Evolutionary conservation across 2,329 filamentous ascomycete species (phyloP).

Genomic region (Ophiostoma tasmaniense): DNA sequence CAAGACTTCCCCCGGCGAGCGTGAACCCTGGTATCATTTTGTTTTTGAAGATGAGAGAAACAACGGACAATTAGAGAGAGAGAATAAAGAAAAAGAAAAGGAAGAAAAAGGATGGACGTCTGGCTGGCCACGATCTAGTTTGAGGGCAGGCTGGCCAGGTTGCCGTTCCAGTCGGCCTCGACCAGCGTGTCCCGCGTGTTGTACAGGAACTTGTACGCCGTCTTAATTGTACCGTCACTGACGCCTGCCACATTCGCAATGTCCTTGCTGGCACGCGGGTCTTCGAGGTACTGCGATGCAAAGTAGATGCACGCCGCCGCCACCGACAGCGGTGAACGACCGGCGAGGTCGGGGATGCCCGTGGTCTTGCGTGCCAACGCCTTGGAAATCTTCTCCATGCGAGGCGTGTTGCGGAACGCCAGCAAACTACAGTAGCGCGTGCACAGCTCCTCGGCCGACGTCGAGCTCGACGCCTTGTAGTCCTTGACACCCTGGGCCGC

Average conservation of each 20-base stretch:
- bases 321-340: conserved; percentile 86
- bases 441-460: conserved; percentile 75
- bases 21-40: neutral
- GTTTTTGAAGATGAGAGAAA: neutral
- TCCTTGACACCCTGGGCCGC: conserved; percentile 46
- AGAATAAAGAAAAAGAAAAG: neutral
- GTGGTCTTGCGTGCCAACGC: conserved; percentile 71
- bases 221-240: conserved; percentile 93
- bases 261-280: conserved; percentile 71
- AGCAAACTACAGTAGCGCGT: conserved; percentile 84
- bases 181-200: conserved; percentile 58
- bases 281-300: conserved; percentile 77
- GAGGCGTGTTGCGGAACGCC: conserved; percentile 59
- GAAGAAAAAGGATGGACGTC: neutral
- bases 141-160: conserved; percentile 60
- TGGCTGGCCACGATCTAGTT: conserved; percentile 31
- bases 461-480: conserved; percentile 67
- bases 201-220: conserved; percentile 85
- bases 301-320: conserved; percentile 96
- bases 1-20: neutral
- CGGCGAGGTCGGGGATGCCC: conserved; percentile 71
- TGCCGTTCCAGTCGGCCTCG: conserved; percentile 38
- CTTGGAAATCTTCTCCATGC: conserved; percentile 71
- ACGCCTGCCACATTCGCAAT: conserved; percentile 80
- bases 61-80: neutral